Evolutionary conservation across 164 flowering plant genomes (phyloP), one percentile per base, ranked within the genome.

Genomic region (Cinnamomum micranthum): DNA sequence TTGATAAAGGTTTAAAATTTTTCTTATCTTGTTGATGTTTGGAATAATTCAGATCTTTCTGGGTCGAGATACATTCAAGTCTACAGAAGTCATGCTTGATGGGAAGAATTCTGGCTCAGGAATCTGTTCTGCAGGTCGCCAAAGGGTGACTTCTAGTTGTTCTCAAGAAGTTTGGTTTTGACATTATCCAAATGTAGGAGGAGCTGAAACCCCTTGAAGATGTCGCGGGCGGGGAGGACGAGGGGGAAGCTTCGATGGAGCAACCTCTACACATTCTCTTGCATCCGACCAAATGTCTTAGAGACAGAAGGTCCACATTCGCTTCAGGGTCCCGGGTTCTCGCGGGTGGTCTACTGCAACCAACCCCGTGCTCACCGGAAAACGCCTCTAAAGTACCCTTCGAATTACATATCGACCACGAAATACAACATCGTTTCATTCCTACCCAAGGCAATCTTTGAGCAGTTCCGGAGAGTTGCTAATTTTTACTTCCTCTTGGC

Each of bases 381-480:
- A 74, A 80, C 78, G 71, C 86, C 86, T 71, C 71, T 81, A 22
- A 83, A 79, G 15, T 83, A 83, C 71, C 77, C 79, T 1, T 51
- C 80, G 7, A 85, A 85, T 77, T 75, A 75, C 68, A 83, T 85
- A 73, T 78, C 83, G 0, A 85, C 88, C 19, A 85, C 88, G 5
- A 85, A 85, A 65, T 85, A 85, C 67, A 83, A 83, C 62, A 64
- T 82, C n/a, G 51, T 82, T 2, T 82, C 88, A 2, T 85, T 83
- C 71, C 68, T 83, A n/a, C 88, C 88, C 13, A 85, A 85, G 72
- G 86, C 88, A 7, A 68, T 81, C n/a, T 83, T 85, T 31, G 88
- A 85, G 80, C 88, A 85, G 77, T 85, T 85, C 73, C 76, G 88
- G n/a, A 70, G 88, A 59, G 88, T 83, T 35, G 88, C 88, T 64